Conservation (phyloP, 2,329 filamentous ascomycete species). For the Colletotrichum kahawae region DNA sequence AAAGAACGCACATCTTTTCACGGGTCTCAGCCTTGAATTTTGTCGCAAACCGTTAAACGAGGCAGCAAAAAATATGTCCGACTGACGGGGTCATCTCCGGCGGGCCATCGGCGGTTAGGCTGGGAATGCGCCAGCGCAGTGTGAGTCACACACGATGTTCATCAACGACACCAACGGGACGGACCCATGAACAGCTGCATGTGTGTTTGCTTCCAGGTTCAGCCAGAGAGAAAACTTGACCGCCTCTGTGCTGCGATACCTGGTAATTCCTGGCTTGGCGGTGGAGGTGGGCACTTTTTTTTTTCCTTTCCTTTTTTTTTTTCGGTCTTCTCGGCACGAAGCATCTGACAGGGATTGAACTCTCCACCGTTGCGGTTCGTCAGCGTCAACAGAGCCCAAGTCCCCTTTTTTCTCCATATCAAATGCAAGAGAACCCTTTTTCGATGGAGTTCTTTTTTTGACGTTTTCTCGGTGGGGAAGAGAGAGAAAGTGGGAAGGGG, state of each 20-base stretch:
- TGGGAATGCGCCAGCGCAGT: constrained; percentile 1
- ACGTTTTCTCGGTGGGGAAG: neutral
- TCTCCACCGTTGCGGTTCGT: neutral
- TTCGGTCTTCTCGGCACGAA: constrained; percentile 8
- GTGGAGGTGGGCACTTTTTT: neutral
- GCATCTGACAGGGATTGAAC: neutral
- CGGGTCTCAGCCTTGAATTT: constrained; percentile 6
- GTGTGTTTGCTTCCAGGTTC: neutral
- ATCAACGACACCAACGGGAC: neutral
- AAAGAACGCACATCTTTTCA: neutral
- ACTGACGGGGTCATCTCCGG: neutral
- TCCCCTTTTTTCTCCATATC: neutral
- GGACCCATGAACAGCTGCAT: neutral
- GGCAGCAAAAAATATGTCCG: neutral
- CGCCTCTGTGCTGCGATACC: constrained; percentile 1
- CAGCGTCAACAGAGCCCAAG: neutral
- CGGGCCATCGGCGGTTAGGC: neutral
- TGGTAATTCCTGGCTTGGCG: neutral
- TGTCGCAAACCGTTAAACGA: neutral
- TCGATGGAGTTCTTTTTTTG: neutral
- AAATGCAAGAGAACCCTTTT: neutral
- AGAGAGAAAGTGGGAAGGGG: neutral
- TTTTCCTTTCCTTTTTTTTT: neutral
- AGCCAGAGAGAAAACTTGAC: neutral
- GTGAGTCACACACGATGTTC: constrained; percentile 6